phyloP scores from a whole-genome alignment of 768 basidiomycete genomes.

The Hebeloma cylindrosporum region DNA sequence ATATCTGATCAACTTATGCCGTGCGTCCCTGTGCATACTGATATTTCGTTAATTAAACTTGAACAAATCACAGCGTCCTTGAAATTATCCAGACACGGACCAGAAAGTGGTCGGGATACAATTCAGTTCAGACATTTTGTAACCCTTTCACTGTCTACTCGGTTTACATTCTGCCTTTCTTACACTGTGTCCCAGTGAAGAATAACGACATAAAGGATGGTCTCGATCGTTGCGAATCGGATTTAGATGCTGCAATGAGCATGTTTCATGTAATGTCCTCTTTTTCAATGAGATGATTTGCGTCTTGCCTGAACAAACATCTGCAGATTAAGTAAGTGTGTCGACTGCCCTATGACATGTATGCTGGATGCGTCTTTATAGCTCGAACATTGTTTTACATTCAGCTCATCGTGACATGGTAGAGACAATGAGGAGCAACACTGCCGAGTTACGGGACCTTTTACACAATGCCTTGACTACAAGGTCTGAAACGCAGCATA shows the following conservation, averaged over 20 bases:
- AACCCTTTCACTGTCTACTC: slow-evolving; percentile 16
- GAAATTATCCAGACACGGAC: slow-evolving; percentile 39
- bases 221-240: slow-evolving; percentile 41
- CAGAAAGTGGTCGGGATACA: slow-evolving; percentile 39
- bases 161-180: not conserved
- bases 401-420: slow-evolving; percentile 29
- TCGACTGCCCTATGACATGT: too few species aligned
- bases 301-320: not conserved
- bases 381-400: slow-evolving; percentile 30
- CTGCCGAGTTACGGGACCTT: slow-evolving; percentile 36
- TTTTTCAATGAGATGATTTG: not conserved
- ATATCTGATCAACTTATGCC: slow-evolving; percentile 43
- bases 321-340: slow-evolving; percentile 19
- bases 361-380: too few species aligned
- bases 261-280: slow-evolving; percentile 39
- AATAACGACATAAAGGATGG: slow-evolving; percentile 46
- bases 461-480: slow-evolving; percentile 40
- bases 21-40: slow-evolving; percentile 26
- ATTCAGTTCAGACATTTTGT: slow-evolving; percentile 40
- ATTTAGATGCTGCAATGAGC: slow-evolving; percentile 42
- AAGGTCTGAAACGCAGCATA: slow-evolving; percentile 35
- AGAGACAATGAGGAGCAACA: slow-evolving; percentile 29
- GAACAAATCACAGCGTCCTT: slow-evolving; percentile 36
- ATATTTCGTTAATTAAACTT: not conserved
- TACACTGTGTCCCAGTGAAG: slow-evolving; percentile 36